phyloP scores from a whole-genome alignment of 768 basidiomycete species.

The Wakefieldia striispora region DNA sequence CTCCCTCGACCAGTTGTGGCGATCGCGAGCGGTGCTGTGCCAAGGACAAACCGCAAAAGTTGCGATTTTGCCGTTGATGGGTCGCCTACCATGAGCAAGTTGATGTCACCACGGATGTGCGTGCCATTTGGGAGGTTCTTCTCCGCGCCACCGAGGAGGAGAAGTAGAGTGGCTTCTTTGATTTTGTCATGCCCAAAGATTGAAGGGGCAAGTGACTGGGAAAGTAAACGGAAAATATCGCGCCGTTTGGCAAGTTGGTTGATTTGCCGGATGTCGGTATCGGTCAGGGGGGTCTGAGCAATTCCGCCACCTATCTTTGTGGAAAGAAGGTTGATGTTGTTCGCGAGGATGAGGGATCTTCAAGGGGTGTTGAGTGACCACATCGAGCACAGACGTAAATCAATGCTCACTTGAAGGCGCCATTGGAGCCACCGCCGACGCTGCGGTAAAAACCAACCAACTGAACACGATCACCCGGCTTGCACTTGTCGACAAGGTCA shows the following conservation, averaged over 20 bases:
- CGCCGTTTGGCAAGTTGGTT: slow-evolving; percentile 89
- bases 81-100: slow-evolving; percentile 98
- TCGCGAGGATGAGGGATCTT: slow-evolving; percentile 91
- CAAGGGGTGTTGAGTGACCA: slow-evolving; percentile 13
- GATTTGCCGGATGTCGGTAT: slow-evolving; percentile 92
- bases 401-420: slow-evolving; percentile 84
- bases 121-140: slow-evolving; percentile 98
- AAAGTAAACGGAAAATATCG: slow-evolving; percentile 85
- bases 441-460: slow-evolving; percentile 94
- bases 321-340: slow-evolving; percentile 91
- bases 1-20: slow-evolving; percentile 97
- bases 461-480: slow-evolving; percentile 97
- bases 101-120: slow-evolving; percentile 99
- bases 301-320: slow-evolving; percentile 95
- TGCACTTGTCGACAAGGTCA: slow-evolving; percentile 95
- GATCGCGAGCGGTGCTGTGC: slow-evolving; percentile 94
- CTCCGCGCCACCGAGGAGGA: slow-evolving; percentile 94
- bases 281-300: slow-evolving; percentile 88
- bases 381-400: slow-evolving; percentile 8
- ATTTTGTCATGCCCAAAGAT: slow-evolving; percentile 97
- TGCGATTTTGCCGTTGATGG: slow-evolving; percentile 99
- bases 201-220: slow-evolving; percentile 94
- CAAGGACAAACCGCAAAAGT: slow-evolving; percentile 91
- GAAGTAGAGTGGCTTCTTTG: slow-evolving; percentile 88
- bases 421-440: slow-evolving; percentile 84